These are phyloP conservation scores for Skeletonema tropicum DNA, from an alignment of 108 stramenopile species.

Conservation along the genomic window DNA sequence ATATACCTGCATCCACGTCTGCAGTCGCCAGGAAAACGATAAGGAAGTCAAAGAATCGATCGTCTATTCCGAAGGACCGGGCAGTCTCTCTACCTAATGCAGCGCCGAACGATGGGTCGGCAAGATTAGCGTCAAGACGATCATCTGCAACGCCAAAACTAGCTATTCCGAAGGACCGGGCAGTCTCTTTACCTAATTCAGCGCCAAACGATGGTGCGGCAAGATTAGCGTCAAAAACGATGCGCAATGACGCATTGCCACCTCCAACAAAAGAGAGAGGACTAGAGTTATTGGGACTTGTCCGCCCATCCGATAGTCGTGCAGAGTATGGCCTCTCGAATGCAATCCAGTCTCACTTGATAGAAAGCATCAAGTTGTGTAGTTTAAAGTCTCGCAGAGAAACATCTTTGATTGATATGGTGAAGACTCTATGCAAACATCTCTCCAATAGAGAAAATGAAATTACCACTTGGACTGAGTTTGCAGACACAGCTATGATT, in stretches of 20 bases:
- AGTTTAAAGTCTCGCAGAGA: conserved; percentile 24
- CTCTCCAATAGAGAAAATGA: conserved; percentile 22
- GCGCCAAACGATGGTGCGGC: background rate
- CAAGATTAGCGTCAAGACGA: no score
- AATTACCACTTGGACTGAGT: conserved; percentile 21
- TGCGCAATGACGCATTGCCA: background rate
- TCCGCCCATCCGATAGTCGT: conserved; percentile 12
- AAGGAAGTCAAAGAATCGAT: background rate
- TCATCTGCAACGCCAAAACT: no score
- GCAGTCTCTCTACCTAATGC: background rate
- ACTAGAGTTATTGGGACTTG: conserved; percentile 7
- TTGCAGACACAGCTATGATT: conserved; percentile 20
- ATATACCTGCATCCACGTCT: background rate
- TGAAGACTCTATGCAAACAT: conserved; percentile 37
- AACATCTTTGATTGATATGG: conserved; percentile 28
- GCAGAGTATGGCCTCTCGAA: conserved; percentile 10
- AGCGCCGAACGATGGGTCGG: background rate
- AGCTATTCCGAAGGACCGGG: background rate
- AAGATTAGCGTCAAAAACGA: no score
- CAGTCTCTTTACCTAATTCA: background rate
- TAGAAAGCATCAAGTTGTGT: conserved; percentile 23
- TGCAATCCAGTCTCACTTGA: conserved; percentile 16
- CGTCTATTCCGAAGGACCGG: background rate
- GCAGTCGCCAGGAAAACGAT: background rate
- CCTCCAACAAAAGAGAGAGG: conserved; percentile 15